phyloP scores from a whole-genome alignment of 1,284 basidiomycete genomes.

The Puccinia hordei region DNA sequence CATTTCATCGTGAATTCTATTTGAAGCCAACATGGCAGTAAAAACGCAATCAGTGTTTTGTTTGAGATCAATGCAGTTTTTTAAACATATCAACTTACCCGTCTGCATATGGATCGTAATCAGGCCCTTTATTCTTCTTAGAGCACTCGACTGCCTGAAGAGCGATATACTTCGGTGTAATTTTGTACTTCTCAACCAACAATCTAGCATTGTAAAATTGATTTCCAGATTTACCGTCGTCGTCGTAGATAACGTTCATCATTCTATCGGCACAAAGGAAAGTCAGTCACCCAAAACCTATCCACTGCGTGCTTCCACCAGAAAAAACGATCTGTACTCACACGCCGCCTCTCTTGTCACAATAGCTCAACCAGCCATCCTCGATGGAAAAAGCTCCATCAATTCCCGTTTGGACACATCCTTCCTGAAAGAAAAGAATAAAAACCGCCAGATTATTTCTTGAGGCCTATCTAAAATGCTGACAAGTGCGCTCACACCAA shows the following conservation, averaged over 20 bases:
- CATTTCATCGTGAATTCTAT: background rate
- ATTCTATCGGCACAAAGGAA: background rate
- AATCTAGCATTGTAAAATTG: background rate
- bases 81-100: slow-evolving; percentile 6
- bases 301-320: no score
- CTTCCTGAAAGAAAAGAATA: background rate
- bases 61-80: background rate
- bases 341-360: background rate
- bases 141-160: background rate
- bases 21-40: background rate
- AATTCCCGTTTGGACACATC: background rate
- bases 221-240: slow-evolving; percentile 14
- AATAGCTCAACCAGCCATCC: slow-evolving; percentile 26
- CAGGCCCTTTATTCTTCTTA: background rate
- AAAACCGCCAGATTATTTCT: no score
- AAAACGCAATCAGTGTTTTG: background rate
- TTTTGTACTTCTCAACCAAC: background rate
- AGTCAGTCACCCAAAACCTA: background rate
- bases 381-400: slow-evolving; percentile 13
- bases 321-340: background rate
- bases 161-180: slow-evolving; percentile 4
- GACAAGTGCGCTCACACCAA: slow-evolving; percentile 4
- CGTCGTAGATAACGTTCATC: slow-evolving; percentile 8
- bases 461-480: background rate
- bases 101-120: slow-evolving; percentile 13